Conservation (phyloP, 495 filamentous ascomycete genomes). For the Neurospora sublineolata region DNA sequence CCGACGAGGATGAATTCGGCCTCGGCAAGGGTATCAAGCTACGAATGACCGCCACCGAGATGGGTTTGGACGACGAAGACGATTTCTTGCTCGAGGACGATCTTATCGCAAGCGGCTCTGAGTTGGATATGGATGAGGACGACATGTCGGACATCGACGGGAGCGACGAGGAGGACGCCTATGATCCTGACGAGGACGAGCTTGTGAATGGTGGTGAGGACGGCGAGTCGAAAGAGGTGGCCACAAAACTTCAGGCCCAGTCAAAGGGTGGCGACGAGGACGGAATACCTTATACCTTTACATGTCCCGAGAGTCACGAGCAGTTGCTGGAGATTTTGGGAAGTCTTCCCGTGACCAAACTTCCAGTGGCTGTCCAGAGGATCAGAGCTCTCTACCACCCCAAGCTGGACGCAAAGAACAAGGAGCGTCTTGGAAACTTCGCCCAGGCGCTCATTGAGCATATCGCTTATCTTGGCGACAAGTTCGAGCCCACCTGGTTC, state of each 20-base stretch:
- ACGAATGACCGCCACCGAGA: slow-evolving; percentile 32
- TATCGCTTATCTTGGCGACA: slow-evolving; percentile 52
- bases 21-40: slow-evolving; percentile 43
- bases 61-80: slow-evolving; percentile 77
- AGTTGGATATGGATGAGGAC: slow-evolving; percentile 45
- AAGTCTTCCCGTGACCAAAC: slow-evolving; percentile 45
- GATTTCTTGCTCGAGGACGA: slow-evolving; percentile 86
- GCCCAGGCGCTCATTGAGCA: slow-evolving; percentile 66
- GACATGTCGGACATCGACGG: slow-evolving; percentile 44
- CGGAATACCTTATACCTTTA: slow-evolving; percentile 67
- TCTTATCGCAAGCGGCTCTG: slow-evolving; percentile 58
- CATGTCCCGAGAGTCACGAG: slow-evolving; percentile 65
- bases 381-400: slow-evolving; percentile 84
- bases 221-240: slow-evolving; percentile 34
- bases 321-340: slow-evolving; percentile 58
- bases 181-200: slow-evolving; percentile 49
- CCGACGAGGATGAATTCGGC: slow-evolving; percentile 42
- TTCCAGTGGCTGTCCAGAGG: slow-evolving; percentile 72
- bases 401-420: slow-evolving; percentile 75
- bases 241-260: slow-evolving; percentile 26
- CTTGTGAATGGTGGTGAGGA: slow-evolving; percentile 53
- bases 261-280: slow-evolving; percentile 27
- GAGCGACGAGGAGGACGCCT: slow-evolving; percentile 27
- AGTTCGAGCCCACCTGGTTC: slow-evolving; percentile 24
- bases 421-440: slow-evolving; percentile 67